These are phyloP conservation scores for Paraurostyla sp. DNA, from an alignment of 73 alveolate genomes.

Conservation along the genomic window DNA sequence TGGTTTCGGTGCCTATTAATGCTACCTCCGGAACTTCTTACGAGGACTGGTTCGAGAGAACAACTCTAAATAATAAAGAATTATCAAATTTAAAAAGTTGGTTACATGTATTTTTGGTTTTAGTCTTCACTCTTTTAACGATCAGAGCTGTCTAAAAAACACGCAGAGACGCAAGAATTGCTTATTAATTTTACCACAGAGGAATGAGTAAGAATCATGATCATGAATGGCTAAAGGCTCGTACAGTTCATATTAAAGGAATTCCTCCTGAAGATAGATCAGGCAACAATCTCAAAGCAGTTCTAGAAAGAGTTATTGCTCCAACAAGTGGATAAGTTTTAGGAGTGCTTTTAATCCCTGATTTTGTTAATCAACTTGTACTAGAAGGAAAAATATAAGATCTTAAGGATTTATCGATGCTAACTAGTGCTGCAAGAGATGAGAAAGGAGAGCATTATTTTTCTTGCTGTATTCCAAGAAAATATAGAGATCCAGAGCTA, in stretches of 20 bases:
- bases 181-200: conserved; percentile 28
- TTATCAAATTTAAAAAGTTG: conserved; percentile 3
- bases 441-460: conserved; percentile 42
- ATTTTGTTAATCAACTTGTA: conserved; percentile 77
- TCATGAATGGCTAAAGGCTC: conserved; percentile 83
- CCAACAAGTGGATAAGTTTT: conserved; percentile 82
- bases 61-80: conserved; percentile 62
- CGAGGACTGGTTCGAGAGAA: conserved; percentile 59
- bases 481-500: conserved; percentile 75
- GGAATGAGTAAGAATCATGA: conserved; percentile 69
- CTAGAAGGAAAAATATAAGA: conserved; percentile 84
- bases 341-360: conserved; percentile 83
- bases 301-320: conserved; percentile 69
- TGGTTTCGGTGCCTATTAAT: conserved; percentile 74
- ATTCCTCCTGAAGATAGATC: conserved; percentile 81
- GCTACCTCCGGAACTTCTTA: not conserved
- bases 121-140: conserved; percentile 22
- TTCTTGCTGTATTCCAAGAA: conserved; percentile 77
- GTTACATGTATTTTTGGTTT: conserved; percentile 38
- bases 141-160: conserved; percentile 45
- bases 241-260: conserved; percentile 90
- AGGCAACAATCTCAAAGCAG: conserved; percentile 54
- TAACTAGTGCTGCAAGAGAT: conserved; percentile 77
- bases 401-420: conserved; percentile 72
- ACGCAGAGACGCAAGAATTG: conserved; percentile 48